Conservation (phyloP, 2,329 filamentous ascomycete species). For the Phialocephala sp. region DNA sequence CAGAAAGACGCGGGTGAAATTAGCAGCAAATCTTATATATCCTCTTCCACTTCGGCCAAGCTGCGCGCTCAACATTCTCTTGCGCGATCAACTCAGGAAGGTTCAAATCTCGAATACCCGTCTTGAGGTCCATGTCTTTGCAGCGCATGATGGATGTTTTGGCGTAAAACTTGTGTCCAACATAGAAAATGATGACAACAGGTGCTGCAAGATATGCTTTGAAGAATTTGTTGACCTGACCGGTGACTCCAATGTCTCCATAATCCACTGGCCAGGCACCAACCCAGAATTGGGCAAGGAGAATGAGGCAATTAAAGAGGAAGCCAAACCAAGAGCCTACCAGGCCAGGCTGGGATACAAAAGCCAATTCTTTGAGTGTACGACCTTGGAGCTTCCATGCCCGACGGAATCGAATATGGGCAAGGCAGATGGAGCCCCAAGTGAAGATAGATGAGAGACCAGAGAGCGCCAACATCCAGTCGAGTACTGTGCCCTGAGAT, state of each 20-base stretch:
- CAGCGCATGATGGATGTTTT: constrained; percentile 69
- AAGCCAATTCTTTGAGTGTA: constrained; percentile 78
- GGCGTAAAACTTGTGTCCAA: constrained; percentile 77
- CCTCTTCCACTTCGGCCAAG: constrained; percentile 80
- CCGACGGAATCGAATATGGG: constrained; percentile 87
- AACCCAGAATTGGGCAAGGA: constrained; percentile 88
- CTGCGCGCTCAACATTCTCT: constrained; percentile 74
- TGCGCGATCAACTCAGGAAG: constrained; percentile 78
- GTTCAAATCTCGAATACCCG: constrained; percentile 85
- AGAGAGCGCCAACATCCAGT: constrained; percentile 80
- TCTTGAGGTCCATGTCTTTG: constrained; percentile 84
- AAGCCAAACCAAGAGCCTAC: constrained; percentile 83
- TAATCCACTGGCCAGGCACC: constrained; percentile 77
- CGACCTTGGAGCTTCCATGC: constrained; percentile 77
- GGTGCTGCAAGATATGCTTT: constrained; percentile 73
- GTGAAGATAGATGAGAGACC: constrained; percentile 78
- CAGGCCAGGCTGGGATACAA: constrained; percentile 79
- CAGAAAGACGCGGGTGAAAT: background rate
- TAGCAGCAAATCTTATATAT: constrained; percentile 76
- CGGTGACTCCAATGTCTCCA: constrained; percentile 47
- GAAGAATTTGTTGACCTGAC: constrained; percentile 72
- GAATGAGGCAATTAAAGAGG: constrained; percentile 73
- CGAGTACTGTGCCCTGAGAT: constrained; percentile 64
- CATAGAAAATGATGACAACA: constrained; percentile 70
- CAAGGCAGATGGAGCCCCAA: constrained; percentile 85